These are phyloP conservation scores for Chrysoporthe puriensis DNA, from an alignment of 2,329 filamentous ascomycete species.

Conservation along the genomic window DNA sequence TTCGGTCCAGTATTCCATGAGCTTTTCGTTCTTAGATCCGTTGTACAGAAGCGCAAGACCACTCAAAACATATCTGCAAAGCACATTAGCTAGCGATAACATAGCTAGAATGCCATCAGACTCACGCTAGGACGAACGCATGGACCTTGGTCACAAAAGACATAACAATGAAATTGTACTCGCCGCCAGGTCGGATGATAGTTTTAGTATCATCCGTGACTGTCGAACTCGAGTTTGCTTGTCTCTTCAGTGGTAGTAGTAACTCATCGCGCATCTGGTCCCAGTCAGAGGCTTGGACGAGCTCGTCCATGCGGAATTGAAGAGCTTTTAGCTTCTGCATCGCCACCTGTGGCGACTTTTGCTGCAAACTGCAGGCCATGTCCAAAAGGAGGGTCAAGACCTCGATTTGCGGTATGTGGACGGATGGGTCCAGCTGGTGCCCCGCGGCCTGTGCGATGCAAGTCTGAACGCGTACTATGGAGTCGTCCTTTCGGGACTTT, in stretches of 20 bases:
- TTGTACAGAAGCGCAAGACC: constrained; percentile 49
- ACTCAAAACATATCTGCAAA: constrained; percentile 56
- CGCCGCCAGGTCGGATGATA: constrained; percentile 54
- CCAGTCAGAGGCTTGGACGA: constrained; percentile 50
- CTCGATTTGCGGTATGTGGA: constrained; percentile 68
- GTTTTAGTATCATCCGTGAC: constrained; percentile 62
- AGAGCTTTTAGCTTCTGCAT: constrained; percentile 64
- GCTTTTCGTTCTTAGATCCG: constrained; percentile 26
- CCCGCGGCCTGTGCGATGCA: constrained; percentile 76
- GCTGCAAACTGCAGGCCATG: constrained; percentile 69
- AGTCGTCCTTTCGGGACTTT: constrained; percentile 65
- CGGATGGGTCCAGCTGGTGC: constrained; percentile 68
- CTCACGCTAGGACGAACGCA: constrained; percentile 59
- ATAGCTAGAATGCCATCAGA: constrained; percentile 16
- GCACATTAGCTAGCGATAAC: constrained; percentile 25
- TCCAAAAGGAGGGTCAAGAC: constrained; percentile 70
- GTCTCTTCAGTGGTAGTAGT: constrained; percentile 59
- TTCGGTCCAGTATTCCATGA: constrained; percentile 29
- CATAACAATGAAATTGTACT: constrained; percentile 60
- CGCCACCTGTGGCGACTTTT: constrained; percentile 61
- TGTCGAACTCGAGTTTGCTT: constrained; percentile 49
- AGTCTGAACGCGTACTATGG: constrained; percentile 70
- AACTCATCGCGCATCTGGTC: constrained; percentile 52
- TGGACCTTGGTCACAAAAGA: constrained; percentile 65
- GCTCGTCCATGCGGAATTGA: constrained; percentile 64